Evolutionary conservation across 371 early-diverging fungal species (phyloP).

Genomic region (Nematocida sp.): DNA sequence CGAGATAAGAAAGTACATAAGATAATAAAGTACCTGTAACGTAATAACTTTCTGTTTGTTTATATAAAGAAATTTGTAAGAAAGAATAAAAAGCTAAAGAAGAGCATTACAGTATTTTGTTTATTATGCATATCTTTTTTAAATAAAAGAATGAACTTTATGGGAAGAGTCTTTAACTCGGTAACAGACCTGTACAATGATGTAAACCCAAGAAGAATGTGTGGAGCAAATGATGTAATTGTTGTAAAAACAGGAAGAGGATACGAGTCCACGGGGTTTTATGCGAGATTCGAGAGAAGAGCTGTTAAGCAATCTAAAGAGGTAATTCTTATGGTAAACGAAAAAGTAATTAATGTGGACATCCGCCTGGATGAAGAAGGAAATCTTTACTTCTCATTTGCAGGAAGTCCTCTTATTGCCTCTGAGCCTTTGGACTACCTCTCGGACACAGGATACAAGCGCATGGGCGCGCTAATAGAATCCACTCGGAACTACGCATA

Average conservation of each 20-base stretch:
- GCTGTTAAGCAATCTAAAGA: slow-evolving; percentile 73
- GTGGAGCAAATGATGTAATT: slow-evolving; percentile 93
- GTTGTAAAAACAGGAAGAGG: slow-evolving; percentile 79
- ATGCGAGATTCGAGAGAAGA: slow-evolving; percentile 90
- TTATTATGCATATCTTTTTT: slow-evolving; percentile 34
- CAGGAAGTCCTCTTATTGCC: slow-evolving; percentile 67
- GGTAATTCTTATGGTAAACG: slow-evolving; percentile 84
- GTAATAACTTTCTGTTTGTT: too few relatives aligned
- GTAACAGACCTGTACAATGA: slow-evolving; percentile 86
- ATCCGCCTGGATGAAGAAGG: slow-evolving; percentile 97
- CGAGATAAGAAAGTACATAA: too few relatives aligned
- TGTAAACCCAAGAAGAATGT: slow-evolving; percentile 88
- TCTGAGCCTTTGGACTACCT: slow-evolving; percentile 61
- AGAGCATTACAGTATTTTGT: background rate
- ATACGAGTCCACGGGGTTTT: slow-evolving; percentile 84
- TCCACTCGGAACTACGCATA: slow-evolving; percentile 27
- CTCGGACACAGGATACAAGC: slow-evolving; percentile 8
- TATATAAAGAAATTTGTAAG: too few relatives aligned
- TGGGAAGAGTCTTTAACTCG: slow-evolving; percentile 69
- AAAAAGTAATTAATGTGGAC: slow-evolving; percentile 69
- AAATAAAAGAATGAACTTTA: slow-evolving; percentile 61
- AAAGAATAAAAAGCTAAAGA: slow-evolving; percentile 7
- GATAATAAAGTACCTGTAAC: too few relatives aligned
- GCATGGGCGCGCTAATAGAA: slow-evolving; percentile 39
- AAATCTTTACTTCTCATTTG: slow-evolving; percentile 78